Base-by-base conservation (phyloP, 2,329 filamentous ascomycete genomes). In the Cytospora mali region DNA sequence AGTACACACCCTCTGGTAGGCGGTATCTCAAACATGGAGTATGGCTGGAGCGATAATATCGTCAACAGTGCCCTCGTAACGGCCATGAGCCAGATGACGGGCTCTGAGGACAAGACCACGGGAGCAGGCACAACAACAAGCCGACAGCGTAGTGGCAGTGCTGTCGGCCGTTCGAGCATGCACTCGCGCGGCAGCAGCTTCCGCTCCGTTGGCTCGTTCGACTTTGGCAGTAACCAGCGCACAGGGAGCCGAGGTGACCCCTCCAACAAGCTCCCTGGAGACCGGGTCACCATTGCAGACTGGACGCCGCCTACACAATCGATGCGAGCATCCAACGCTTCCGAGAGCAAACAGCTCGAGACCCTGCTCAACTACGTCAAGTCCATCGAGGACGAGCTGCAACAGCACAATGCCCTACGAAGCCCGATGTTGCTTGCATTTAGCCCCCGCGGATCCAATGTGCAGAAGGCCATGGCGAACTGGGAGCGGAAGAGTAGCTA, bases 401-500 rank as follows among this genome's bases (percentile, higher is more conserved):
- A 92, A 73, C 83, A 84, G 66, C 95, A 99, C 76, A 97, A 98
- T 71, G 90, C 93, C 73, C 81, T 98, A 67, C 88, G 95, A 68
- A 87, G 87, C 62, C 88, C 92, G 2, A 95, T 98, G 89, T 83
- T 93, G 61, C 83, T 97, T 60, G 93, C 95, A 10, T 98, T 96
- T 73, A 93, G 92, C 16, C 90, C 92, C 3, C 86, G 93, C 31
- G 90, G 94, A 65, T 83, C 86, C 42, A 98, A 98, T 71, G 85
- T 88, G 18, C 81, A 80, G 66, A 93, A 90, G 75, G 92, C 94
- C 18, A 94, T 98, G 90, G 84, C 88, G 23, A 99, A 99, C 75
- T 99, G 95, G 94, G 93, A 99, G 80, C 88, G 90, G 72, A 98
- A 98, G 79, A 96, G 92, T 61, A 89, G 91, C 31, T 97, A 98